A percentile compares a stretch with the other conserved stretches of the same genome.
phyloP scores from a whole-genome alignment of 768 basidiomycete genomes.

The Sarcomyxa edulis region DNA sequence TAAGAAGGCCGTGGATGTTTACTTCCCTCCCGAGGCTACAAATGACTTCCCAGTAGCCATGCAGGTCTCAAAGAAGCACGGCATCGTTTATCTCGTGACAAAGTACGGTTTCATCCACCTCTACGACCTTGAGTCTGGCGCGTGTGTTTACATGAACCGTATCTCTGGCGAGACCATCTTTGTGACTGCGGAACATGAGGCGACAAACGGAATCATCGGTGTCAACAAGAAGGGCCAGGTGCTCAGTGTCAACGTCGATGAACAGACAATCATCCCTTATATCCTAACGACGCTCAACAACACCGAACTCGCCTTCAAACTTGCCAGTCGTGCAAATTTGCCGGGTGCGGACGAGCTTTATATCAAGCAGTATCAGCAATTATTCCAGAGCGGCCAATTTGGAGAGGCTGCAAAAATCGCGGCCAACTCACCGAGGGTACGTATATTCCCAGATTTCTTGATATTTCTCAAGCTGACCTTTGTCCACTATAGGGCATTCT shows the following conservation, averaged over 20 bases:
- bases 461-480: conserved; percentile 4
- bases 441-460: conserved; percentile 13
- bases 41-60: conserved; percentile 99
- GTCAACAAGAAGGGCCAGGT: conserved; percentile 99
- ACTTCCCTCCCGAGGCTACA: conserved; percentile 96
- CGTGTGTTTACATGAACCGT: conserved; percentile 99
- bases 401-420: conserved; percentile 96
- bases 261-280: conserved; percentile 93
- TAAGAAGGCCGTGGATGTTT: conserved; percentile 98
- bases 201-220: conserved; percentile 92
- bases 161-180: conserved; percentile 99
- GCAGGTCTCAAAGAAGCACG: conserved; percentile 97
- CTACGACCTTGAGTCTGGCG: conserved; percentile 95
- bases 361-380: conserved; percentile 86
- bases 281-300: conserved; percentile 92
- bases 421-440: conserved; percentile 89
- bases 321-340: conserved; percentile 92
- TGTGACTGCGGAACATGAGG: conserved; percentile 95
- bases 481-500: conserved; percentile 68
- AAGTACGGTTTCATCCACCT: conserved; percentile 99
- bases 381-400: conserved; percentile 86
- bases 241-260: conserved; percentile 93
- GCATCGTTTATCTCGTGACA: conserved; percentile 94
- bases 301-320: conserved; percentile 95
- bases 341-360: conserved; percentile 98